These are phyloP conservation scores for Botrytis medusae DNA, from an alignment of 2,329 filamentous ascomycete genomes.

Conservation along the genomic window DNA sequence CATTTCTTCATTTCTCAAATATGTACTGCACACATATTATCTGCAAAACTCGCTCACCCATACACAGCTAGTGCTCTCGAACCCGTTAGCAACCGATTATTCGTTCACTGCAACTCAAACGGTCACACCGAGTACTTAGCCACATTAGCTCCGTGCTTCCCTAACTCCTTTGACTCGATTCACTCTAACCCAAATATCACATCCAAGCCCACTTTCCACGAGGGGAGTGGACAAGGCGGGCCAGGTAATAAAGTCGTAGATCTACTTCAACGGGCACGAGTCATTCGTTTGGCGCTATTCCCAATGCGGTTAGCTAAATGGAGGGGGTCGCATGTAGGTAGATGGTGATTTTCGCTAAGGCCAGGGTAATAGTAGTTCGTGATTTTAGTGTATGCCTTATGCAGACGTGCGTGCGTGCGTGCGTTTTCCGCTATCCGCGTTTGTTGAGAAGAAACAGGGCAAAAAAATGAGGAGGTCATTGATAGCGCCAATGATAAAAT, in stretches of 20 bases:
- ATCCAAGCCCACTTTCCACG: background rate
- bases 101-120: conserved; percentile 3
- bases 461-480: background rate
- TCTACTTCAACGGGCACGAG: conserved; percentile 13
- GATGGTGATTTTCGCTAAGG: background rate
- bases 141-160: background rate
- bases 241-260: background rate
- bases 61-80: background rate
- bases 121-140: conserved; percentile 10
- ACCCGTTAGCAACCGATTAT: background rate
- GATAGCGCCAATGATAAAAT: background rate
- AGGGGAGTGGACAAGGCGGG: background rate
- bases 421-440: background rate
- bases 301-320: background rate
- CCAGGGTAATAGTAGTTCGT: background rate
- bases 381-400: background rate
- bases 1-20: background rate
- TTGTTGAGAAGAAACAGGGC: background rate
- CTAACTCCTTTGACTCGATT: background rate
- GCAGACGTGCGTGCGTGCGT: background rate
- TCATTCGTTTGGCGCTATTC: background rate
- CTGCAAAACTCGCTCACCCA: background rate
- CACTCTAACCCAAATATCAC: background rate
- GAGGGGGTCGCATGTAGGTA: background rate
- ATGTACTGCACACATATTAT: background rate